These are phyloP conservation scores for Cyathus striatus DNA, from an alignment of 768 basidiomycete genomes.

Conservation along the genomic window DNA sequence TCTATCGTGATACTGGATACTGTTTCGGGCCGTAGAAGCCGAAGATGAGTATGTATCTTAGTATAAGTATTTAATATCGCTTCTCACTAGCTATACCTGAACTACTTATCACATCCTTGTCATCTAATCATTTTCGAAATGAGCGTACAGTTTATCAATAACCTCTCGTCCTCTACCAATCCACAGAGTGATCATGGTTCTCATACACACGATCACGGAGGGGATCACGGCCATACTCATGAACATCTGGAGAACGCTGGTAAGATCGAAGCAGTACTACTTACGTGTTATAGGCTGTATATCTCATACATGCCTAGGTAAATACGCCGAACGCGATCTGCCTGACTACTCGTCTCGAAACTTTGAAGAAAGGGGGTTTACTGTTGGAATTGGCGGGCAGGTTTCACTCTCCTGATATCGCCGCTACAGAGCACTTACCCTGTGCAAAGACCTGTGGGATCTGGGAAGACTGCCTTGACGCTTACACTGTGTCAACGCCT, in stretches of 20 bases:
- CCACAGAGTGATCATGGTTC: conserved; percentile 33
- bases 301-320: conserved; percentile 48
- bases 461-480: conserved; percentile 93
- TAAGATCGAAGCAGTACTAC: conserved; percentile 18
- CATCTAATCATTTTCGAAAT: no score
- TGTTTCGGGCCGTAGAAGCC: no score
- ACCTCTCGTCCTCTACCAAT: conserved; percentile 34
- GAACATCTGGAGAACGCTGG: conserved; percentile 90
- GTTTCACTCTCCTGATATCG: conserved; percentile 14
- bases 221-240: conserved; percentile 93
- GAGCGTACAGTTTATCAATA: conserved; percentile 78
- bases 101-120: no score
- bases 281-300: neutral
- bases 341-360: conserved; percentile 82
- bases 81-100: no score
- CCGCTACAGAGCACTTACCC: neutral
- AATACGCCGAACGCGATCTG: conserved; percentile 86
- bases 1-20: no score
- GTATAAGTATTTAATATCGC: no score
- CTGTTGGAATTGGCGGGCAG: conserved; percentile 96
- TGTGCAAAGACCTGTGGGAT: conserved; percentile 83
- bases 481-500: conserved; percentile 83
- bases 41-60: no score
- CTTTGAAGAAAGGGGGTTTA: conserved; percentile 92
- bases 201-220: conserved; percentile 62